phyloP scores from a whole-genome alignment of 2,329 filamentous ascomycete genomes.

The Penicillium paneum region DNA sequence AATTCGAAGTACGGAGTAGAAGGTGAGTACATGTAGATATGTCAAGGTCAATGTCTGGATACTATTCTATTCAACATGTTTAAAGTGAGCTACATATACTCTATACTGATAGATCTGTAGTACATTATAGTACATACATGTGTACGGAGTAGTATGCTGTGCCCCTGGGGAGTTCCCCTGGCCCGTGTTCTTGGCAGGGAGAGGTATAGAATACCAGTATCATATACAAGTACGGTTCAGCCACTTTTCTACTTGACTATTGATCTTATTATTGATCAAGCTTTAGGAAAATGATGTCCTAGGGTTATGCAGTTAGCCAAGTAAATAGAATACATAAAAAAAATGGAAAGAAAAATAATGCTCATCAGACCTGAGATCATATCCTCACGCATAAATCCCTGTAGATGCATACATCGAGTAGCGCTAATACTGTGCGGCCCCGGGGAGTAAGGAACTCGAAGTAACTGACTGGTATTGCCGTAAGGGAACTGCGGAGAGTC shows the following conservation, averaged over 20 bases:
- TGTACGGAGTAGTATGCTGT: background rate
- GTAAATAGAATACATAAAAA: background rate
- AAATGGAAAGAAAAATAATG: background rate
- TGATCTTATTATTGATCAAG: background rate
- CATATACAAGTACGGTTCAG: background rate
- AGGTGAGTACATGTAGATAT: background rate
- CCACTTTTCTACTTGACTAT: background rate
- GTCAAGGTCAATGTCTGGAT: background rate
- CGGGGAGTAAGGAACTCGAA: background rate
- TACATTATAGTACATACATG: no score
- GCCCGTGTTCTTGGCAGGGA: background rate
- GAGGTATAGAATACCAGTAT: background rate
- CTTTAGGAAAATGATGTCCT: background rate
- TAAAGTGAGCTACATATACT: no score
- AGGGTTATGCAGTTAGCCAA: background rate
- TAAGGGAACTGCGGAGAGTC: slow-evolving; percentile 14
- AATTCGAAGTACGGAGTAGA: background rate
- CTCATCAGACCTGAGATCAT: background rate
- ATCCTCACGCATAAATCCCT: background rate
- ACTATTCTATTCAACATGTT: background rate
- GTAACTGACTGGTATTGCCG: slow-evolving; percentile 14
- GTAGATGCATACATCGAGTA: background rate
- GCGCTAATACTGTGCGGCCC: background rate
- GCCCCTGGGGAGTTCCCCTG: background rate
- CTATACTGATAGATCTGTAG: no score